Base-by-base conservation (phyloP, 2,329 filamentous ascomycete species). In the Aspergillus candidus region DNA sequence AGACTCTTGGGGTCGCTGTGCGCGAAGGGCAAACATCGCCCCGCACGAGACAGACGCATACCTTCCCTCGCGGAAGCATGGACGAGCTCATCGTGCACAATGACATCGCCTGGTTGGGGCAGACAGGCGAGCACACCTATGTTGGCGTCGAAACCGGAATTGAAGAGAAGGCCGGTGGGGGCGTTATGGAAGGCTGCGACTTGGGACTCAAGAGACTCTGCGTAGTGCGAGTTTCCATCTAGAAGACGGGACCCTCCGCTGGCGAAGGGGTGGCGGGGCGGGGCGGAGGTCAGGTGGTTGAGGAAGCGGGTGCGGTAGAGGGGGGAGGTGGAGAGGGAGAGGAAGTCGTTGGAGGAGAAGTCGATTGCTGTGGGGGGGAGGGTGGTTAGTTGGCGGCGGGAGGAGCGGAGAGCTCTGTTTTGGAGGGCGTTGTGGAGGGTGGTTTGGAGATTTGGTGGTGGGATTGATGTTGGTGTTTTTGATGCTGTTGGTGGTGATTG, bases 1-100 rank as follows among this genome's bases (percentile, higher is more conserved):
- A 78, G 59, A 6, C 63, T 58, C 4, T 48, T 44, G 1, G 65
- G 54, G 2, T 57, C 67, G 50, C 77, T 79, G 53, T 80, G 77
- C 2, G 47, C 52, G 55, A 79, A 78, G 5, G 62, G 49, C 0
- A 72, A 41, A 59, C 53, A 71, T 31, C 55, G 62, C 1, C 55
- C 64, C 0, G 80, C 82, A 2, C 83, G 74, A 6, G 80, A 82
- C 14, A 83, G 55, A 13, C 74, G 73, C 82, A 90, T 87, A 0
- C 86, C 87, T 59, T 90, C 86, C 47, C 88, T 86, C 1, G 83
- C 79, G 53, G 84, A 89, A 0, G 87, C 87, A 54, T 91, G 87
- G 11, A 91, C 80, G 29, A 84, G 71, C 59, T 84, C 84, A 56
- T 91, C 87, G 52, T 86, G 84, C 0, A 93, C 60, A 15, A 93